Evolutionary conservation across 2,329 filamentous ascomycete species (phyloP).

Genomic region (Whalleya microplaca): DNA sequence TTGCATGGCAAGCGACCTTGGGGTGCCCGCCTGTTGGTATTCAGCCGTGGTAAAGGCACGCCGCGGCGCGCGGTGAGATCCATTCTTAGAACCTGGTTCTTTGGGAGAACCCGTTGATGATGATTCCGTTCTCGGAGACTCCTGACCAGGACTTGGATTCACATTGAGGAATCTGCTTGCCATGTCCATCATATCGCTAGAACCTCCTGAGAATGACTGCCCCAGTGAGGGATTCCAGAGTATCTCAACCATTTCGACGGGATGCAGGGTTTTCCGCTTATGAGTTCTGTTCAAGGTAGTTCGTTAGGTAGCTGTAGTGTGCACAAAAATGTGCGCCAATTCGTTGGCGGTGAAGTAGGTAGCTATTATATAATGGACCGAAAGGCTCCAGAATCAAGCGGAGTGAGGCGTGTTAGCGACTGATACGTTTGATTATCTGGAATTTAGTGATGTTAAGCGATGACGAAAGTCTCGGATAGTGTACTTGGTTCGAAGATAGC

Average conservation of each 20-base stretch:
- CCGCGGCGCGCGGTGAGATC: constrained; percentile 28
- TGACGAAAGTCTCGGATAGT: constrained; percentile 10
- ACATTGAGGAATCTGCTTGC: constrained; percentile 32
- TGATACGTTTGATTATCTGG: constrained; percentile 4
- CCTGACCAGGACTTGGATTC: constrained; percentile 27
- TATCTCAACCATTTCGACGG: constrained; percentile 36
- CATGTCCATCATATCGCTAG: constrained; percentile 33
- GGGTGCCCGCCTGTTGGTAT: constrained; percentile 28
- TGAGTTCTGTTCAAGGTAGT: neutral
- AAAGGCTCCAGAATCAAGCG: constrained; percentile 14
- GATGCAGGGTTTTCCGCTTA: neutral
- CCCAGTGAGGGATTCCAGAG: constrained; percentile 32
- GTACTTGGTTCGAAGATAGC: constrained; percentile 13
- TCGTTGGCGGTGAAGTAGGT: constrained; percentile 5
- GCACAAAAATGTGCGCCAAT: constrained; percentile 8
- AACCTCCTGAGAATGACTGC: constrained; percentile 22
- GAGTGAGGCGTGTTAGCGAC: constrained; percentile 8
- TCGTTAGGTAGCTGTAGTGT: constrained; percentile 10
- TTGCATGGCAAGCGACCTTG: constrained; percentile 22
- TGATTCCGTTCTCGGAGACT: constrained; percentile 26
- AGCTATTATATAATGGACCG: constrained; percentile 13
- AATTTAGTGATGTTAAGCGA: constrained; percentile 14
- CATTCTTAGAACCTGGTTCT: constrained; percentile 22
- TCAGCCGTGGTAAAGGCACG: constrained; percentile 38
- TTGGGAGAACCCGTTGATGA: constrained; percentile 17